Conservation (phyloP, 1,284 basidiomycete species). For the Ceratobasidium theobromae region DNA sequence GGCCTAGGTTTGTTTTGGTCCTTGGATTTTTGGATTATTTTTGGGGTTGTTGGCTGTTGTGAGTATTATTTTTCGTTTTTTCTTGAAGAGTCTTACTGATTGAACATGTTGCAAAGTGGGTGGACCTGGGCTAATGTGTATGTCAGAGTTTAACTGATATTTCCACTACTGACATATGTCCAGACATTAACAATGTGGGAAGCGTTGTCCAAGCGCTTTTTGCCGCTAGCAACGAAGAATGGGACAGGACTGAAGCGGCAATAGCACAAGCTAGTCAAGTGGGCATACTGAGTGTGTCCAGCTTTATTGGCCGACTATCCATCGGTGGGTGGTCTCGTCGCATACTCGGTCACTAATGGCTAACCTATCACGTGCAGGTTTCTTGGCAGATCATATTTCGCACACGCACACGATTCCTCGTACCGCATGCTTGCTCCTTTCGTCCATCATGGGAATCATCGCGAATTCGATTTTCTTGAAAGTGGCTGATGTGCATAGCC, state of each 20-base stretch:
- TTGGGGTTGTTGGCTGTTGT: conserved; percentile 69
- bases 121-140: conserved; percentile 88
- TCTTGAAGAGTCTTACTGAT: conserved; percentile 12
- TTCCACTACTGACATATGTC: not conserved
- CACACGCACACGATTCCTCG: conserved; percentile 63
- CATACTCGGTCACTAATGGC: too few relatives aligned
- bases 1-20: conserved; percentile 52
- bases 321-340: conserved; percentile 57
- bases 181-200: conserved; percentile 95
- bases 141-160: conserved; percentile 39
- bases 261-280: conserved; percentile 86
- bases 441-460: conserved; percentile 65
- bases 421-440: conserved; percentile 68
- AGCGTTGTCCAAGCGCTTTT: conserved; percentile 86
- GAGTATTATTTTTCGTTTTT: conserved; percentile 31
- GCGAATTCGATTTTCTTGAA: conserved; percentile 64
- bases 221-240: conserved; percentile 59
- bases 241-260: conserved; percentile 65
- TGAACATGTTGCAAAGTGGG: conserved; percentile 55
- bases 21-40: conserved; percentile 77
- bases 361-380: conserved; percentile 46
- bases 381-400: conserved; percentile 73
- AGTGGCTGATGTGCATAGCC: conserved; percentile 60
- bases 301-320: conserved; percentile 76
- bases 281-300: conserved; percentile 80